Evolutionary conservation across 495 filamentous ascomycete species (phyloP), one percentile per base, ranked within the genome.

Genomic region (Penicillium alfredii): DNA sequence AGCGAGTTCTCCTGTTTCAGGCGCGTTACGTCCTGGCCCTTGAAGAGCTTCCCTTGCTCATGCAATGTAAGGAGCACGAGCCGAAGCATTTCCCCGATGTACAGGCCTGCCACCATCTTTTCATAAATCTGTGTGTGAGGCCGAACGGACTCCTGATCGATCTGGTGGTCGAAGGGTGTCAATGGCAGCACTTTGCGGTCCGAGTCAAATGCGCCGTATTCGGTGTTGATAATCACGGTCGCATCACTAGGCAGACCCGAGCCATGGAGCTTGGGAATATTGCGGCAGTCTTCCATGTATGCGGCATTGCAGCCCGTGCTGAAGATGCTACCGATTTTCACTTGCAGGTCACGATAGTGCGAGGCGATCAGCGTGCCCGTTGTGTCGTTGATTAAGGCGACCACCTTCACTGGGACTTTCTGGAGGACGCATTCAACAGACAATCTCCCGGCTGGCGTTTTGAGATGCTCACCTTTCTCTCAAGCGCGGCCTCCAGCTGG

Each of bases 171-270:
- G 33, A 60, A 59, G 4, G 40, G 34, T 2, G 49, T 56, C 32
- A 47, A 14, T 4, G 88, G 90, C 6, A 96, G 74, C 26, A 95
- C 76, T 30, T 80, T 68, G 61, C 85, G 79, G 54, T 93, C 84
- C 58, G 93, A 94, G 61, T 97, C 90, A 58, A 96, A 96, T 25
- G 90, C 88, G 32, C 90, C 90, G 74, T 86, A 97, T 64, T 96
- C 90, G 61, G 90, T 95, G 68, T 97, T 97, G 67, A 97, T 97
- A 32, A 87, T 86, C 63, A 96, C 90, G 17, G 77, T 82, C 40
- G 79, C 77, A 25, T 84, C 76, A 1, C 83, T 73, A n/a, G 84
- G 81, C 8, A 96, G 74, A 15, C 86, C 86, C 64, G 82, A 70
- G 56, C 84, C 78, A 10, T 77, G 80, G 12, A 97, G 73, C 66